Percentiles rank a stretch among this genome's conserved stretches.
Evolutionary conservation across 1,284 basidiomycete species (phyloP).

Genomic region (Pseudozyma sp.): DNA sequence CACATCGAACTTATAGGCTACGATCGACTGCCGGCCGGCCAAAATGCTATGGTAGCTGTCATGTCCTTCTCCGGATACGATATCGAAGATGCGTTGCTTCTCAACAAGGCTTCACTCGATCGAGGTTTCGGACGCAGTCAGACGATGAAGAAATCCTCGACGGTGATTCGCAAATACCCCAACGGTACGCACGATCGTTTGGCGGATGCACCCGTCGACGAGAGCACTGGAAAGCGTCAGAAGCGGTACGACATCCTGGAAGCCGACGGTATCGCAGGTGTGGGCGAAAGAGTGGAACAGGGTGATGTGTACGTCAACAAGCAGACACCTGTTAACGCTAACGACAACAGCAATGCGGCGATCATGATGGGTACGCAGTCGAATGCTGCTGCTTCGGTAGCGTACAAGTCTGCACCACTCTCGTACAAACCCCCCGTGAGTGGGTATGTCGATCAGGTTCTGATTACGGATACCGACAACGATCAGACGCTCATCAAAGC

Average conservation of each 20-base stretch:
- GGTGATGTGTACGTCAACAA: slow-evolving; percentile 97
- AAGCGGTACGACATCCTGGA: slow-evolving; percentile 92
- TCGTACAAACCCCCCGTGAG: slow-evolving; percentile 74
- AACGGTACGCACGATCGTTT: slow-evolving; percentile 98
- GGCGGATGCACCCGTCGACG: slow-evolving; percentile 88
- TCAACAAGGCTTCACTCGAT: slow-evolving; percentile 86
- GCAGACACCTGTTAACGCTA: slow-evolving; percentile 91
- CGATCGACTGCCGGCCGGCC: slow-evolving; percentile 94
- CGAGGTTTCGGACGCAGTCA: slow-evolving; percentile 97
- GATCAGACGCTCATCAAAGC: slow-evolving; percentile 99
- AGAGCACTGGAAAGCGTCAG: slow-evolving; percentile 75
- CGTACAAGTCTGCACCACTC: slow-evolving; percentile 73
- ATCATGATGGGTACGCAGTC: slow-evolving; percentile 38
- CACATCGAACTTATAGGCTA: slow-evolving; percentile 90
- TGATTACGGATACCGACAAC: slow-evolving; percentile 89
- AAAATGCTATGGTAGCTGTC: slow-evolving; percentile 97
- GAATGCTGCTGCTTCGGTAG: slow-evolving; percentile 35
- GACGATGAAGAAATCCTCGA: slow-evolving; percentile 94
- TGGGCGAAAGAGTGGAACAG: slow-evolving; percentile 91
- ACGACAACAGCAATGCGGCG: slow-evolving; percentile 71
- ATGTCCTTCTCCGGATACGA: slow-evolving; percentile 99
- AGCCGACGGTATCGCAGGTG: slow-evolving; percentile 90
- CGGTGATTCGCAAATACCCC: slow-evolving; percentile 93
- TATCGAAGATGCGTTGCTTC: slow-evolving; percentile 97
- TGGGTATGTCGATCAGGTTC: slow-evolving; percentile 95